These are phyloP conservation scores for Paecilomyces formosus DNA, from an alignment of 2,329 filamentous ascomycete genomes.

Conservation along the genomic window DNA sequence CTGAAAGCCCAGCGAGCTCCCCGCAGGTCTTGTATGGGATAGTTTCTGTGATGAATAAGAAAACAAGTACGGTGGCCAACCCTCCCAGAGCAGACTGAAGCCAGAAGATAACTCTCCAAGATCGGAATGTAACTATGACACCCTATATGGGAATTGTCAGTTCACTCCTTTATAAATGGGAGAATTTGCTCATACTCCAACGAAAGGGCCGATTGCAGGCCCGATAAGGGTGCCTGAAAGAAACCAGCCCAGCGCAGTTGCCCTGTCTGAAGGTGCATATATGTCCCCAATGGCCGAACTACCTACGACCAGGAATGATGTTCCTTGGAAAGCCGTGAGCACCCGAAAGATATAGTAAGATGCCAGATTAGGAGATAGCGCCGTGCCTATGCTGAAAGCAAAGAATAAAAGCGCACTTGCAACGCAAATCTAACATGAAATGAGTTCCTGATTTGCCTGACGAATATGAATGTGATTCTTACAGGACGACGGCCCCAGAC, in stretches of 20 bases:
- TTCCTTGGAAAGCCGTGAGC: conserved; percentile 67
- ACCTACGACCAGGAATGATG: conserved; percentile 65
- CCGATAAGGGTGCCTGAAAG: conserved; percentile 64
- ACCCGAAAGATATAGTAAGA: conserved; percentile 69
- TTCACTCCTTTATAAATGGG: conserved; percentile 21
- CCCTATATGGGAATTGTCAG: conserved; percentile 51
- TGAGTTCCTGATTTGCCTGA: not conserved
- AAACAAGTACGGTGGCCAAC: conserved; percentile 50
- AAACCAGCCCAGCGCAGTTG: conserved; percentile 68
- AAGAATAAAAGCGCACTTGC: conserved; percentile 58
- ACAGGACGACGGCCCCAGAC: conserved; percentile 55
- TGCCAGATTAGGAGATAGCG: conserved; percentile 62
- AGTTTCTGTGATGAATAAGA: conserved; percentile 65
- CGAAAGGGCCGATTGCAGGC: conserved; percentile 53
- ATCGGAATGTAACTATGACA: conserved; percentile 66
- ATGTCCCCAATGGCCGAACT: conserved; percentile 62
- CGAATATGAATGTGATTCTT: conserved; percentile 16
- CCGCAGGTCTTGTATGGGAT: conserved; percentile 57
- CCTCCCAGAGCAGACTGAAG: conserved; percentile 63
- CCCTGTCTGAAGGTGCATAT: conserved; percentile 60
- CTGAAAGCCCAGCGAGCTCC: conserved; percentile 52
- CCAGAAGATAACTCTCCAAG: conserved; percentile 73
- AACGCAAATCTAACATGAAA: conserved; percentile 46
- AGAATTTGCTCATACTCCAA: conserved; percentile 19
- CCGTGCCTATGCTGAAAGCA: conserved; percentile 63